Evolutionary conservation across 768 basidiomycete genomes (phyloP).

Genomic region (Rhizopogon roseolus): DNA sequence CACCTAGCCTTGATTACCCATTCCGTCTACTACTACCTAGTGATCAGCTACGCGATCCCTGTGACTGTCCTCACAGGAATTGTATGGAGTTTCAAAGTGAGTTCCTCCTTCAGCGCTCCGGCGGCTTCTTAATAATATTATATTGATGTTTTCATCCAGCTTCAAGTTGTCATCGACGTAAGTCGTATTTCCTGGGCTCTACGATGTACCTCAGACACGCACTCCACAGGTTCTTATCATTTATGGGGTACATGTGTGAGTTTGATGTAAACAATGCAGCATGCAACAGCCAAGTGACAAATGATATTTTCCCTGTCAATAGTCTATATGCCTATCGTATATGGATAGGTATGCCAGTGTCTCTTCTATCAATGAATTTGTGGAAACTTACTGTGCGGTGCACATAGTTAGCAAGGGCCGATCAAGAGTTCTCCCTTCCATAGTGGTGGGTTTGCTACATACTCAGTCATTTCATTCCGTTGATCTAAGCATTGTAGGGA

Average conservation of each 20-base stretch:
- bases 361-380: neutral
- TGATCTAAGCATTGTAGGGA: neutral
- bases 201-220: neutral
- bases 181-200: neutral
- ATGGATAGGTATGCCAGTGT: slow-evolving; percentile 1
- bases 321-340: neutral
- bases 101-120: neutral
- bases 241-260: neutral
- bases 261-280: neutral
- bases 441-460: neutral
- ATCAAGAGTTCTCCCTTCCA: neutral
- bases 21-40: slow-evolving; percentile 31
- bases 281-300: neutral
- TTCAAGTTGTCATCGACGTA: neutral
- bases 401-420: neutral
- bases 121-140: neutral
- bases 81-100: slow-evolving; percentile 19
- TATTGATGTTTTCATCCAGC: neutral
- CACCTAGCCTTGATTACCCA: slow-evolving; percentile 32
- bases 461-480: neutral
- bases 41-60: slow-evolving; percentile 26
- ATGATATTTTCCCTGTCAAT: neutral
- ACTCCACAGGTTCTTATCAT: neutral
- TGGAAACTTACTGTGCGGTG: neutral
- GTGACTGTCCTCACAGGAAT: slow-evolving; percentile 21